Evolutionary conservation across 2,329 filamentous ascomycete species (phyloP).

Genomic region (Fusarium sp.): DNA sequence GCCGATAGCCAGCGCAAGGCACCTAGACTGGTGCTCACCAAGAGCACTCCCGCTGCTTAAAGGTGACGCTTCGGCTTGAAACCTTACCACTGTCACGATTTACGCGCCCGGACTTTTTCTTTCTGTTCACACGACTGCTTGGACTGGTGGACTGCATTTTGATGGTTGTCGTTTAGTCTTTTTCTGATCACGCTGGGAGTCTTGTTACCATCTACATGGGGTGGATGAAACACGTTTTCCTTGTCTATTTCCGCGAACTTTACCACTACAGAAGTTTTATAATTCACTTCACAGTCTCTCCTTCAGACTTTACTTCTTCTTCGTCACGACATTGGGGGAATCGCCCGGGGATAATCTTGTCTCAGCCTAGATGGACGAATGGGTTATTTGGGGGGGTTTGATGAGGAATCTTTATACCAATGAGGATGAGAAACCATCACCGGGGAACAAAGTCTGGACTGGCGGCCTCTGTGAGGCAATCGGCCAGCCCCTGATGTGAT

Average conservation of each 20-base stretch:
- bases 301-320: conserved; percentile 51
- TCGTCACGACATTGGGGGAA: conserved; percentile 49
- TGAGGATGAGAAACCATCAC: conserved; percentile 47
- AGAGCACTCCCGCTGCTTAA: conserved; percentile 51
- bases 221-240: conserved; percentile 42
- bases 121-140: conserved; percentile 55
- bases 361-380: conserved; percentile 47
- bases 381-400: conserved; percentile 43
- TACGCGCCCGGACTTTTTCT: conserved; percentile 53
- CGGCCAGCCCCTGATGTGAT: conserved; percentile 41
- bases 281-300: conserved; percentile 58
- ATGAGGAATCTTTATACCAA: conserved; percentile 49
- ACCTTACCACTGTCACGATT: conserved; percentile 51
- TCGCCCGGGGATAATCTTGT: conserved; percentile 46
- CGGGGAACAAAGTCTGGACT: conserved; percentile 37
- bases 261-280: conserved; percentile 50
- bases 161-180: conserved; percentile 46
- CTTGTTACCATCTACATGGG: conserved; percentile 43
- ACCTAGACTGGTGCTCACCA: conserved; percentile 88
- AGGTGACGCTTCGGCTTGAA: conserved; percentile 42
- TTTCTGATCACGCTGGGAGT: conserved; percentile 44
- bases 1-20: conserved; percentile 79
- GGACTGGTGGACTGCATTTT: conserved; percentile 52
- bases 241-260: conserved; percentile 36
- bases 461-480: conserved; percentile 44